Conservation (phyloP, 129 eudicot species). For the carrot (Daucus carota) region DNA sequence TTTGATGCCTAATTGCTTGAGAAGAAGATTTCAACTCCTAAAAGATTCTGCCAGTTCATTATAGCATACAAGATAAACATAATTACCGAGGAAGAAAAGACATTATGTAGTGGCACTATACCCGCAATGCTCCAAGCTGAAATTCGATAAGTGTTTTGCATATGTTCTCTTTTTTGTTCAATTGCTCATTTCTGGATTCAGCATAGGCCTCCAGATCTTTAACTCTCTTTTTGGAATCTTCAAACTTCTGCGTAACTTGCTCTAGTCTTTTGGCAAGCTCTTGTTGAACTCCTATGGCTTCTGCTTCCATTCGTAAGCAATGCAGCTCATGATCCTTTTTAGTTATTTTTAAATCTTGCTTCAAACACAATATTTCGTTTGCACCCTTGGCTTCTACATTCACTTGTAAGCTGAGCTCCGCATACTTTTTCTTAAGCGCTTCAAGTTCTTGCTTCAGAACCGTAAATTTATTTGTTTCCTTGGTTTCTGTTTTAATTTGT, state of each 20-base stretch:
- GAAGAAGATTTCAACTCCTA: slow-evolving; percentile 90
- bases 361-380: slow-evolving; percentile 35
- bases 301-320: slow-evolving; percentile 32
- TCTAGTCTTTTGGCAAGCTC: slow-evolving; percentile 45
- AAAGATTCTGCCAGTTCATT: slow-evolving; percentile 17
- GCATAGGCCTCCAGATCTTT: slow-evolving; percentile 54
- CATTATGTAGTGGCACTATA: slow-evolving; percentile 19
- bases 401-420: slow-evolving; percentile 28
- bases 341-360: slow-evolving; percentile 43
- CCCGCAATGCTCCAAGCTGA: slow-evolving; percentile 68
- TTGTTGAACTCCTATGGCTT: slow-evolving; percentile 39
- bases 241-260: slow-evolving; percentile 34
- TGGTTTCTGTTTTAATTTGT: slow-evolving; percentile 35
- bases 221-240: slow-evolving; percentile 41
- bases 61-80: not conserved
- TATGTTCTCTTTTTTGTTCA: slow-evolving; percentile 57
- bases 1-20: slow-evolving; percentile 69
- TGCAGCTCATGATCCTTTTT: slow-evolving; percentile 38
- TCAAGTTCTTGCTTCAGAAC: slow-evolving; percentile 50
- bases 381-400: slow-evolving; percentile 29
- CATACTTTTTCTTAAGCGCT: slow-evolving; percentile 35
- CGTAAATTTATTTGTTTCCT: slow-evolving; percentile 26
- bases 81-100: slow-evolving; percentile 1
- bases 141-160: slow-evolving; percentile 55
- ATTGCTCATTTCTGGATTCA: slow-evolving; percentile 34